Percentiles rank a stretch among this genome's conserved stretches.
Evolutionary conservation across 306 rosid species (phyloP).

Genomic region (Trifolium pratense): DNA sequence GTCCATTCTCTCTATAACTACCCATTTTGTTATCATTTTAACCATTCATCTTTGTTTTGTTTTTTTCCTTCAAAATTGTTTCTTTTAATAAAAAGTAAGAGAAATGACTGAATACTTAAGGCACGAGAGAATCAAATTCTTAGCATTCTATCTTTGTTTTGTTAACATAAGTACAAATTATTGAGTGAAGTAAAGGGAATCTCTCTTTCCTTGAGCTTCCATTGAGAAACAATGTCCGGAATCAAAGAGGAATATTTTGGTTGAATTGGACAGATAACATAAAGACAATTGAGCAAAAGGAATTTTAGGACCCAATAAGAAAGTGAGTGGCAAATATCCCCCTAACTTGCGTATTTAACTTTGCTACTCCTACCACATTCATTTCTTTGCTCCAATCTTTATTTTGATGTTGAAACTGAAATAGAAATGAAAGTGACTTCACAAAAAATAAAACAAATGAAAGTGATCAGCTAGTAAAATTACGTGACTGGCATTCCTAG

Average conservation of each 20-base stretch:
- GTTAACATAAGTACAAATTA: neutral
- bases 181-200: neutral
- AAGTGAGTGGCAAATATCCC: neutral
- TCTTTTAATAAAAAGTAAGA: too few relatives aligned
- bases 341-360: conserved; percentile 39
- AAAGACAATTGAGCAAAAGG: conserved; percentile 28
- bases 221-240: conserved; percentile 11
- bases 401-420: conserved; percentile 33
- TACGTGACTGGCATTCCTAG: neutral
- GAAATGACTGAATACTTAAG: too few relatives aligned
- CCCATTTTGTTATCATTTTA: too few relatives aligned
- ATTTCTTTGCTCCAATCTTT: conserved; percentile 9
- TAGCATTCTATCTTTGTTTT: too few relatives aligned
- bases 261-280: conserved; percentile 6
- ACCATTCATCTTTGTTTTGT: too few relatives aligned
- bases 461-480: conserved; percentile 26
- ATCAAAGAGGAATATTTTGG: conserved; percentile 14
- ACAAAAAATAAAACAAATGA: neutral
- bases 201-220: neutral
- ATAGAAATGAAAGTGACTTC: too few relatives aligned
- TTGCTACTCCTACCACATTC: conserved; percentile 36
- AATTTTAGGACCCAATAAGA: neutral
- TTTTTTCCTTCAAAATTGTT: too few relatives aligned
- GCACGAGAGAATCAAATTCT: too few relatives aligned
- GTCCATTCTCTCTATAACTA: too few relatives aligned